These are phyloP conservation scores for Didymella pinodella DNA, from an alignment of 2,329 filamentous ascomycete genomes.

Conservation along the genomic window DNA sequence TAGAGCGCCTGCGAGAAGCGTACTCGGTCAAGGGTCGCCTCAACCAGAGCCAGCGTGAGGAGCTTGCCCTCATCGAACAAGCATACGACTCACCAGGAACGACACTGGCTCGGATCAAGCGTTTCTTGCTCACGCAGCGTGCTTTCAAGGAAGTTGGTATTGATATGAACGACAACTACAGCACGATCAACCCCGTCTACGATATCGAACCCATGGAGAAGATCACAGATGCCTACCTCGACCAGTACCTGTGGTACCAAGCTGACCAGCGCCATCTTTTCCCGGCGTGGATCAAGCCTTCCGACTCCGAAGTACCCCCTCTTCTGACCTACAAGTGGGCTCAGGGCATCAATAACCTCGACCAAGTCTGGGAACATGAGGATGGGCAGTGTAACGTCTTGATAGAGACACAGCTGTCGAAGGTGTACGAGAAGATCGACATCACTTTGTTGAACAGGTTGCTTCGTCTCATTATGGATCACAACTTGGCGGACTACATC, in stretches of 20 bases:
- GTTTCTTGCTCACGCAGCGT: conserved; percentile 93
- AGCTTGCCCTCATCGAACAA: conserved; percentile 95
- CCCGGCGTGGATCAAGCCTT: conserved; percentile 98
- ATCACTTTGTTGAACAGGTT: conserved; percentile 93
- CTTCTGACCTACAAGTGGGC: conserved; percentile 98
- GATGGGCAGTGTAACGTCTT: conserved; percentile 98
- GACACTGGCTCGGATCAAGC: conserved; percentile 94
- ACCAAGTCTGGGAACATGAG: conserved; percentile 91
- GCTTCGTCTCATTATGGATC: conserved; percentile 95
- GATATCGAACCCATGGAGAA: conserved; percentile 99
- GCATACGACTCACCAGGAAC: conserved; percentile 98
- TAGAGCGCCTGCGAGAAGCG: conserved; percentile 90
- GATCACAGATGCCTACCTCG: conserved; percentile 97
- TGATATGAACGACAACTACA: conserved; percentile 99
- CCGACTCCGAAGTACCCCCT: conserved; percentile 95
- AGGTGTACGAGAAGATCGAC: conserved; percentile 99
- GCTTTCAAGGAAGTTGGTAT: conserved; percentile 99
- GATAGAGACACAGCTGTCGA: conserved; percentile 98
- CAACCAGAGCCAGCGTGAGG: conserved; percentile 97
- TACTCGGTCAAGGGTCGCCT: conserved; percentile 97
- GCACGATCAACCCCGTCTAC: conserved; percentile 97
- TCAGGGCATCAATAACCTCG: conserved; percentile 97
- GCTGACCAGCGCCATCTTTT: conserved; percentile 97
- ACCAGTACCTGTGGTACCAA: conserved; percentile 99
- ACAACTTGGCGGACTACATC: conserved; percentile 98